Base-by-base conservation (phyloP, 192 early-diverging fungal species). In the Umbelopsis ramanniana region DNA sequence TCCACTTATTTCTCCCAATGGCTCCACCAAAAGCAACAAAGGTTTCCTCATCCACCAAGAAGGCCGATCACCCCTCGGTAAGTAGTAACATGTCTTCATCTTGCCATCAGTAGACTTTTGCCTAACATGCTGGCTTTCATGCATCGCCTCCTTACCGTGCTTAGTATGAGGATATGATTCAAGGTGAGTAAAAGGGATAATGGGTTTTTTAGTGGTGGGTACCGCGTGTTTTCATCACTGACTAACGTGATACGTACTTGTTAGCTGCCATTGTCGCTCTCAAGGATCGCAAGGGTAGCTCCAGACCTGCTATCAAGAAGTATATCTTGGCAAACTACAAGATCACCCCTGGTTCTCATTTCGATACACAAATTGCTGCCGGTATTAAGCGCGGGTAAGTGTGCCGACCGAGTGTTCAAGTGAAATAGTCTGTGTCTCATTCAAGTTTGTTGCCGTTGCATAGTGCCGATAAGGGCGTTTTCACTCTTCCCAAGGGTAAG, bases 261-360 rank as follows among this genome's bases (percentile, higher is more conserved):
- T 68, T 69, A 76, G 79, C 78, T 67, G 85, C 85, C 38, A 83
- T 88, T 38, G 72, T 86, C 47, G 74, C 76, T 68, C 86, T 87
- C 74, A 90, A 91, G 81, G 91, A 92, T 71, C 84, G 91, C 76
- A 90, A 84, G 57, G 92, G 91, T 55, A 87, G 85, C 63, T 86
- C 85, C 66, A 86, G 92, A 69, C 88, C 82, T 63, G 88, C 88
- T 67, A 88, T 93, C 79, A 93, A 93, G 79, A 93, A 93, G 82
- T 93, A 90, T 76, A 92, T 93, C 73, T 67, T 81, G 68, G 81
- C 87, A 54, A 93, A 93, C 87, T 91, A 85, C 79, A 83, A 89
- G 78, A 52, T 78, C 35, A 67, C 57, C 35, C 52, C 68, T 40
- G 78, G 80, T 50, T 83, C 85, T 38, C 85, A 80, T 53, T 82